Percentiles rank a stretch among this genome's conserved stretches.
Conservation (phyloP, 352 stramenopile species). For the Globisporangium abappressorium region DNA sequence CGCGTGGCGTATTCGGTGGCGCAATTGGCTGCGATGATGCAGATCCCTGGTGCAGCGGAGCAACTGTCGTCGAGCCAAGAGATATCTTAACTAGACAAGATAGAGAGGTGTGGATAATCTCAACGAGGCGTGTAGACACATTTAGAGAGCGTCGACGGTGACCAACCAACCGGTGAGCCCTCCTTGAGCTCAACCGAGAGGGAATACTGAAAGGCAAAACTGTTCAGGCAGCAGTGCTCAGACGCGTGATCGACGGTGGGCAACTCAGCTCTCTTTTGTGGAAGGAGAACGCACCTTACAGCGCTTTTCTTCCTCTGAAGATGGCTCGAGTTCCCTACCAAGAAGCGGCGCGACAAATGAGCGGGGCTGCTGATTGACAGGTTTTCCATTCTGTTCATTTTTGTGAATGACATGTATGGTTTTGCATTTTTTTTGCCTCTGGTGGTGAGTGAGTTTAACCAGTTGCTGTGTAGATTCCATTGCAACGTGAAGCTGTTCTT, state of each 20-base stretch:
- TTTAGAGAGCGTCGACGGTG: not conserved
- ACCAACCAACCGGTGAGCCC: not conserved
- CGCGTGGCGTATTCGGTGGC: slow-evolving; percentile 42
- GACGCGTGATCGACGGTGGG: not conserved
- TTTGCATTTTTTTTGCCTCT: not conserved
- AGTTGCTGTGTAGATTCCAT: too few relatives aligned
- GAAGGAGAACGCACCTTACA: not conserved
- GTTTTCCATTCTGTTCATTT: slow-evolving; percentile 1
- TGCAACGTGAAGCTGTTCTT: too few relatives aligned
- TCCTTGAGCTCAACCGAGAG: not conserved
- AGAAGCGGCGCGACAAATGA: not conserved
- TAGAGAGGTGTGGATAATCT: not conserved
- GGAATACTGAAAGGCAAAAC: not conserved
- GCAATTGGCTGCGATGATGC: slow-evolving; percentile 36
- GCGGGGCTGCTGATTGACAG: not conserved
- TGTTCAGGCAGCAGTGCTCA: not conserved
- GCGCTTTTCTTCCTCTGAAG: not conserved
- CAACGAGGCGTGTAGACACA: not conserved
- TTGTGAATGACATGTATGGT: not conserved
- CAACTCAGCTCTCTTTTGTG: not conserved
- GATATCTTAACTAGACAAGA: not conserved
- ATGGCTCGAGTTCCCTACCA: slow-evolving; percentile 5
- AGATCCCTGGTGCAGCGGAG: slow-evolving; percentile 1
- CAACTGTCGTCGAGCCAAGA: slow-evolving; percentile 3
- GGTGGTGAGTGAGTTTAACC: too few relatives aligned